Percentiles rank a stretch among this genome's conserved stretches.
These are phyloP conservation scores for Stipa capillata DNA, from an alignment of 176 grass and related monocot genomes.

Conservation along the genomic window DNA sequence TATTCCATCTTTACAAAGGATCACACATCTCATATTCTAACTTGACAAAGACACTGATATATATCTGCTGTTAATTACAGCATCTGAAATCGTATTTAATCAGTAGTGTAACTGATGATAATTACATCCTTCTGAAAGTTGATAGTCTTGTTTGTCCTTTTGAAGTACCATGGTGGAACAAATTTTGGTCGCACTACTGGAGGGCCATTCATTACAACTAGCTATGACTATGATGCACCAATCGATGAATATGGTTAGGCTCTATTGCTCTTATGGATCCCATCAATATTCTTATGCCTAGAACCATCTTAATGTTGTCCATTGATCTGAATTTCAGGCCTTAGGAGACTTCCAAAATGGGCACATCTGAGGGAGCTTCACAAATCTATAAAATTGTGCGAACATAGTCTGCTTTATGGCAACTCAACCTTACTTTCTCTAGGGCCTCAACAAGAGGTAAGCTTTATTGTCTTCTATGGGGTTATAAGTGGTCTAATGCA, in stretches of 20 bases:
- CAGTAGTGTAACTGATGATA: neutral
- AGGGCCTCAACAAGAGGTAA: conserved; percentile 79
- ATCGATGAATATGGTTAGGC: conserved; percentile 93
- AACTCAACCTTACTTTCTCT: conserved; percentile 41
- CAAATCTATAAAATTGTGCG: conserved; percentile 80
- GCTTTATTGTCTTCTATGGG: neutral
- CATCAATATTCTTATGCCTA: neutral
- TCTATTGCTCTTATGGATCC: neutral
- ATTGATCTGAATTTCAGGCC: conserved; percentile 45
- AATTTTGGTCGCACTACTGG: conserved; percentile 94
- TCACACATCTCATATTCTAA: neutral
- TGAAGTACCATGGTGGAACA: conserved; percentile 95
- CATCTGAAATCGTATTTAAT: neutral
- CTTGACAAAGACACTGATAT: neutral
- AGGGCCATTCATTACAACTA: conserved; percentile 98
- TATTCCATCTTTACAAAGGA: neutral
- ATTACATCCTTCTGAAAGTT: neutral
- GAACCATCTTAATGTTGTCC: neutral
- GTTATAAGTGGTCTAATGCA: neutral
- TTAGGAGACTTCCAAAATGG: conserved; percentile 87
- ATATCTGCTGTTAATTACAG: neutral
- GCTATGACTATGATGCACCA: conserved; percentile 99
- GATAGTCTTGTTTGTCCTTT: conserved; percentile 18
- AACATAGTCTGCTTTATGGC: conserved; percentile 72
- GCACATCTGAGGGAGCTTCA: conserved; percentile 92